Evolutionary conservation across 2,329 filamentous ascomycete species (phyloP), one percentile per base, ranked within the genome.

Genomic region (Trichoderma harzianum): DNA sequence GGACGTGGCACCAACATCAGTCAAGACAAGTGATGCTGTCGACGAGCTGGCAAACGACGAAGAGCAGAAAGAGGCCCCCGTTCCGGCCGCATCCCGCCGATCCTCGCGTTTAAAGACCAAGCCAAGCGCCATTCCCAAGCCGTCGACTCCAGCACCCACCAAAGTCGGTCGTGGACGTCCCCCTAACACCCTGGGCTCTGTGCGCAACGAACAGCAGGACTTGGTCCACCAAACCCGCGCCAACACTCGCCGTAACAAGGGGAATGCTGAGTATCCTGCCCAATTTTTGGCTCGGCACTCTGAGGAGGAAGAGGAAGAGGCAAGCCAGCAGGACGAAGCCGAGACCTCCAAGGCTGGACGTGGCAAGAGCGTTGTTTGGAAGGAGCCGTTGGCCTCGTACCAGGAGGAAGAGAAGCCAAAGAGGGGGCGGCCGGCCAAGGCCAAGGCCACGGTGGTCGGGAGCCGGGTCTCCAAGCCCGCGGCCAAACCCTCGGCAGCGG

Each of bases 171-270:
- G 77, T 11, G 77, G 72, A 24, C 69, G 69, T 18, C 47, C 60
- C 4, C 69, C 70, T 14, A 60, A 71, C 14, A 72, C 74, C 1
- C 72, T 77, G 36, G 78, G 76, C 61, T 76, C 75, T 7, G 76
- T 78, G 30, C 78, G 78, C 24, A 79, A 72, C 53, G 77, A 79
- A 57, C 78, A 81, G 61, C 79, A 81, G 55, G 79, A 81, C 51
- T 70, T 80, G 64, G 78, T 75, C 4, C 75, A 77, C 36, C 78
- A 80, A 74, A 82, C 81, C 7, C 78, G 78, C 26, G 70, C 73
- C 65, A 82, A 82, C 73, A 82, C 81, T 65, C 76, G 74, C 69
- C 78, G 73, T 73, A 82, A 82, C 74, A 80, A 75, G 77, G 80
- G 80, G 26, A 76, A 78, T 55, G 77, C 81, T 18, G 79, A 80